Percentiles rank a stretch among this genome's conserved stretches.
Conservation (phyloP, 768 basidiomycete genomes). For the Lactarius tabidus region DNA sequence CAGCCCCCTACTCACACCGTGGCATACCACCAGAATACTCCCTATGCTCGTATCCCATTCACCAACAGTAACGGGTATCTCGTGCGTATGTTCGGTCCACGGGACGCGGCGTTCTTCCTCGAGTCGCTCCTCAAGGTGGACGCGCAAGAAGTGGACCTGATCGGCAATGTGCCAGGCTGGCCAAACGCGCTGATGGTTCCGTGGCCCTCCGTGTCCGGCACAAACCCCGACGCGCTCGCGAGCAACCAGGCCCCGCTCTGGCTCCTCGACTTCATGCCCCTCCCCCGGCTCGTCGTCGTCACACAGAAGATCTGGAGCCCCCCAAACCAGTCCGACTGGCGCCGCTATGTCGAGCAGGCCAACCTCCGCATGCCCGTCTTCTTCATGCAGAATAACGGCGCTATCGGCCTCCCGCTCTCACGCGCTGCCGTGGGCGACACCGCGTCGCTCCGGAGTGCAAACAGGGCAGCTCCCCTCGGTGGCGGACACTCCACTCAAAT, state of each 20-base stretch:
- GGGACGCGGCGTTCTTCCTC: conserved; percentile 16
- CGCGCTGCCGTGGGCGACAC: conserved; percentile 10
- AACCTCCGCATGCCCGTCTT: conserved; percentile 19
- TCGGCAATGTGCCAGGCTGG: conserved; percentile 12
- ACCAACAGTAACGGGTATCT: conserved; percentile 7
- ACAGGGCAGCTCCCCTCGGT: conserved; percentile 11
- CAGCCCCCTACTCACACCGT: no score
- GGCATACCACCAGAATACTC: not conserved
- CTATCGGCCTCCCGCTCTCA: conserved; percentile 10
- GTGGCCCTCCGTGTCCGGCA: not conserved
- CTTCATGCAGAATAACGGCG: conserved; percentile 16
- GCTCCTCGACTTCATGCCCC: conserved; percentile 17
- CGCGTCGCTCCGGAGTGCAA: not conserved
- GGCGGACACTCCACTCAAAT: conserved; percentile 21
- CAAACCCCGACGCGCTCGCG: not conserved
- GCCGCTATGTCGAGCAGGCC: conserved; percentile 23
- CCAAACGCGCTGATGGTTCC: conserved; percentile 11
- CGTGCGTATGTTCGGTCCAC: conserved; percentile 15
- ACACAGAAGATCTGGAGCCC: conserved; percentile 20
- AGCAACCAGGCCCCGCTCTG: conserved; percentile 3
- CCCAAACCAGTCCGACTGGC: conserved; percentile 22
- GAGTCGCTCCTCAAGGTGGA: conserved; percentile 15
- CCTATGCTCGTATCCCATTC: not conserved
- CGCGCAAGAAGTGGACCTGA: not conserved
- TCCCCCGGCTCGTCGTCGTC: not conserved